These are phyloP conservation scores for Aspergillus sclerotialis DNA, from an alignment of 2,329 filamentous ascomycete genomes.

Conservation along the genomic window DNA sequence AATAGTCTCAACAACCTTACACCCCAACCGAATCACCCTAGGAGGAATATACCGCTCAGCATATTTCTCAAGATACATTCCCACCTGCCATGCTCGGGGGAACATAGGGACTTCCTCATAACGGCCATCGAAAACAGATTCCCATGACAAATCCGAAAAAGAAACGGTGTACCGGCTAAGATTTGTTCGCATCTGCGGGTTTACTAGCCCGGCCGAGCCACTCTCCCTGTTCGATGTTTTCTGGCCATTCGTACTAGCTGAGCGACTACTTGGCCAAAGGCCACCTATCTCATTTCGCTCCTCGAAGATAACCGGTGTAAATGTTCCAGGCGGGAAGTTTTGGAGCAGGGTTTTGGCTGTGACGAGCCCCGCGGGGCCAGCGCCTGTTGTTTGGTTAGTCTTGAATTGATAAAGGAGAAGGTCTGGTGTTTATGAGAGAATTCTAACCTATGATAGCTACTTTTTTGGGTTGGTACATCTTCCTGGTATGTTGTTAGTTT, in stretches of 20 bases:
- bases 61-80: slow-evolving; percentile 64
- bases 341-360: slow-evolving; percentile 67
- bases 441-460: slow-evolving; percentile 47
- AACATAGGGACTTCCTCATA: slow-evolving; percentile 52
- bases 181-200: slow-evolving; percentile 55
- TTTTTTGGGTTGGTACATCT: slow-evolving; percentile 30
- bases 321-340: slow-evolving; percentile 47
- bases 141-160: slow-evolving; percentile 62
- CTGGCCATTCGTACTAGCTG: slow-evolving; percentile 35
- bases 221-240: not conserved
- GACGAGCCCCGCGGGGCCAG: slow-evolving; percentile 61
- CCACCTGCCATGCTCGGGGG: slow-evolving; percentile 70
- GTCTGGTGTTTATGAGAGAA: slow-evolving; percentile 4
- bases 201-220: slow-evolving; percentile 34
- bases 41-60: slow-evolving; percentile 48
- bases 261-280: slow-evolving; percentile 61
- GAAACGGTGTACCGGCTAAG: slow-evolving; percentile 67
- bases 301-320: slow-evolving; percentile 66
- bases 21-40: slow-evolving; percentile 44
- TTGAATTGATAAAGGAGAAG: not conserved
- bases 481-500: too few species aligned
- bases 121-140: slow-evolving; percentile 29
- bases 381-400: slow-evolving; percentile 42
- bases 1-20: slow-evolving; percentile 28
- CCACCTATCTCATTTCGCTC: slow-evolving; percentile 60